These are phyloP conservation scores for Coniophora puteana DNA, from an alignment of 1,284 basidiomycete genomes.

Conservation along the genomic window DNA sequence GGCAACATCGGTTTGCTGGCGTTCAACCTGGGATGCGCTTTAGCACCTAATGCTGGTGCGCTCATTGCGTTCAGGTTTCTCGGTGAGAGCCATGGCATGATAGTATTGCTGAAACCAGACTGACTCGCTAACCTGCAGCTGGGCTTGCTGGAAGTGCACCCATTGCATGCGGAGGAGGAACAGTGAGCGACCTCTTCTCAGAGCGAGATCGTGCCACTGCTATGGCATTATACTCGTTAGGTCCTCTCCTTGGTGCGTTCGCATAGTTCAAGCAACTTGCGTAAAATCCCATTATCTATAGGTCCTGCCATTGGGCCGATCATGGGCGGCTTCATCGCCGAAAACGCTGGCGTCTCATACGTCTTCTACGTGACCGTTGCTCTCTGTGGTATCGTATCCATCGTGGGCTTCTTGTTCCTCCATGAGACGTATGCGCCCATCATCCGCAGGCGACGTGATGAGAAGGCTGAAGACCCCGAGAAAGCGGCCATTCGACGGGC, in stretches of 20 bases:
- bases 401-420: constrained; percentile 33
- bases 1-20: constrained; percentile 59
- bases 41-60: constrained; percentile 40
- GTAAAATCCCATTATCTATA: constrained; percentile 14
- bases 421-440: constrained; percentile 36
- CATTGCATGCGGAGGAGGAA: constrained; percentile 45
- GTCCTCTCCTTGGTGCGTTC: constrained; percentile 28
- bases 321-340: constrained; percentile 30
- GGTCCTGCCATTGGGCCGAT: constrained; percentile 28
- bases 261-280: no score
- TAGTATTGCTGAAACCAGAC: not conserved
- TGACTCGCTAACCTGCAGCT: constrained; percentile 24
- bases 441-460: constrained; percentile 18
- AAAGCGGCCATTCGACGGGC: constrained; percentile 4
- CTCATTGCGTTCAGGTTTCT: constrained; percentile 58
- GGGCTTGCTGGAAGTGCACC: constrained; percentile 46
- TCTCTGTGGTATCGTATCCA: constrained; percentile 20
- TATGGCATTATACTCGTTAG: constrained; percentile 33
- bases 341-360: constrained; percentile 30
- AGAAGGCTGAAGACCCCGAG: constrained; percentile 18
- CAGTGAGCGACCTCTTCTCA: constrained; percentile 45
- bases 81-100: constrained; percentile 25
- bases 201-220: constrained; percentile 33
- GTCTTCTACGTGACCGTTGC: constrained; percentile 31
- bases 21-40: constrained; percentile 59